Base-by-base conservation (phyloP, 805 yeast genomes). In the Metschnikowia sp. region DNA sequence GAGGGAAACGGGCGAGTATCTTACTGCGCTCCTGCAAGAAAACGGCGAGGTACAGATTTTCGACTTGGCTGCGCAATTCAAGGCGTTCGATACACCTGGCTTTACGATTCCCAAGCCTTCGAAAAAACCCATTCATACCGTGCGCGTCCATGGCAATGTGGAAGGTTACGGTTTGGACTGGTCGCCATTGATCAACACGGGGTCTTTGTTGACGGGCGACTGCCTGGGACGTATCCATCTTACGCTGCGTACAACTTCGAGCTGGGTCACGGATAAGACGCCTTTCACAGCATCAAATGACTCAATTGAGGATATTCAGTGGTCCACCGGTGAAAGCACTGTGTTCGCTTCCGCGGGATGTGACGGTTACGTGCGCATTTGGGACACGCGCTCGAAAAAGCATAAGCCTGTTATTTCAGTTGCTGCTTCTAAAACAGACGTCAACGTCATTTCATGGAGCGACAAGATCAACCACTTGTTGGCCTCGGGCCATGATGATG, bases 111-210 rank as follows among this genome's bases (percentile, higher is more conserved):
- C 95, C 42, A 91, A 90, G 63, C 69, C 77, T 13, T 78, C 83
- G 53, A 88, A 86, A 63, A 80, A 83, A 64, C 96, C 98, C 15
- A 62, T 82, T 10, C 91, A 90, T 69, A 89, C 96, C 7, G 75
- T 94, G 50, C 80, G 80, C 60, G 77, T 71, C 53, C 99, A 94
- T 64, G 97, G 97, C 22, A 84, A 85, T 55, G 96, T 88, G n/a
- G 99, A 94, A 71, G 98, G 99, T 32, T 94, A 89, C 61, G 99
- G 97, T 12, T 66, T 94, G 39, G 99, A 92, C 67, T 94, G 99
- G 99, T 88, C 96, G 1, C 96, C 97, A 37, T 70, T 86, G 53
- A 79, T 83, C 50, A 77, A 77, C 54, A 80, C 88, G 3, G 98
- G 98, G 19, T 77, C 90, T 1, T 71, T 94, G 52, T 74, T 94